phyloP scores from a whole-genome alignment of 257 asterid species.

The Fraxinus cuspidata region DNA sequence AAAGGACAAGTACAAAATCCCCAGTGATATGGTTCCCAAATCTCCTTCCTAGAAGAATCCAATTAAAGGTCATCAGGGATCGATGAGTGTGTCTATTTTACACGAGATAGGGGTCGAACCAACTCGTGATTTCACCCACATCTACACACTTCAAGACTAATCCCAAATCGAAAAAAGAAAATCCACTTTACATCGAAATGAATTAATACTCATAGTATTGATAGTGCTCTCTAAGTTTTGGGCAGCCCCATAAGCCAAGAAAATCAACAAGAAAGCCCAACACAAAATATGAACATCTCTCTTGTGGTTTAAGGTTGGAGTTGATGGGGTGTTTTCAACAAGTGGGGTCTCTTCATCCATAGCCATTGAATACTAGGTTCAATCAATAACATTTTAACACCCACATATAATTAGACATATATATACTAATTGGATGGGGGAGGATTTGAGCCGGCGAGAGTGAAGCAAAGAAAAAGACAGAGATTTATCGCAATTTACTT shows the following conservation, averaged over 20 bases:
- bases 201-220: slow-evolving; percentile 50
- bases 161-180: no score
- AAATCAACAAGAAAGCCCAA: slow-evolving; percentile 79
- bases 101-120: no score
- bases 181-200: no score
- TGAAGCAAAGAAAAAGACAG: slow-evolving; percentile 23
- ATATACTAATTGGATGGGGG: slow-evolving; percentile 34
- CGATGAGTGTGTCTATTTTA: no score
- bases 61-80: neutral
- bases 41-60: slow-evolving; percentile 67
- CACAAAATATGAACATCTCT: slow-evolving; percentile 74
- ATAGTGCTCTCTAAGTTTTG: slow-evolving; percentile 96
- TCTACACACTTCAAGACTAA: no score
- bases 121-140: no score
- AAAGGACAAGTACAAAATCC: slow-evolving; percentile 85
- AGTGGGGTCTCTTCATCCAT: slow-evolving; percentile 63
- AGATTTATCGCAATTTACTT: no score
- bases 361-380: slow-evolving; percentile 50
- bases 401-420: slow-evolving; percentile 20
- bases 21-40: slow-evolving; percentile 84
- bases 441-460: slow-evolving; percentile 1
- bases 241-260: slow-evolving; percentile 93
- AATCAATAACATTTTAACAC: slow-evolving; percentile 11
- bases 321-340: slow-evolving; percentile 21
- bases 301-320: slow-evolving; percentile 50